These are phyloP conservation scores for Apiospora rasikravindrae DNA, from an alignment of 2,329 filamentous ascomycete genomes.

Conservation along the genomic window DNA sequence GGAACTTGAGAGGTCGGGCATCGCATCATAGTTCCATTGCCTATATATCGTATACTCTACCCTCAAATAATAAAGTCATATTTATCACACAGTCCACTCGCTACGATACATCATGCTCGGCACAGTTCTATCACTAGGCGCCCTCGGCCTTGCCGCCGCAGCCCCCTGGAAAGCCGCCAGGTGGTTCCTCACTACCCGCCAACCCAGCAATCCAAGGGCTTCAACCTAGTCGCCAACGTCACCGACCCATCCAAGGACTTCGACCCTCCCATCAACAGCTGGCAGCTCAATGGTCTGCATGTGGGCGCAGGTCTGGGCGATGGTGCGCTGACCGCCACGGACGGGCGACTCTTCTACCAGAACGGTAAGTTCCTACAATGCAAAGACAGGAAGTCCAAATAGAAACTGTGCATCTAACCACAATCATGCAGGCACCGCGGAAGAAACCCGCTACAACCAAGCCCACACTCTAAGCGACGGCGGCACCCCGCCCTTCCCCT, in stretches of 20 bases:
- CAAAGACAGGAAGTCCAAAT: too few relatives aligned
- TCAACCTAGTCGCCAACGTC: slow-evolving; percentile 52
- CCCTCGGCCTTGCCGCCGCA: slow-evolving; percentile 21
- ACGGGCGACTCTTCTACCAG: slow-evolving; percentile 51
- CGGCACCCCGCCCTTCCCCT: slow-evolving; percentile 45
- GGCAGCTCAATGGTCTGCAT: slow-evolving; percentile 48
- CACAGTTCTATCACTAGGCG: slow-evolving; percentile 6
- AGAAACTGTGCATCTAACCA: background rate
- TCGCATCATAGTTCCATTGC: background rate
- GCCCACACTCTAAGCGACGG: slow-evolving; percentile 48
- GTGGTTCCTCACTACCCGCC: slow-evolving; percentile 29
- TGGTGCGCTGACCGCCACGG: slow-evolving; percentile 41
- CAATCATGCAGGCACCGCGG: slow-evolving; percentile 36
- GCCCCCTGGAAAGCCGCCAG: slow-evolving; percentile 19
- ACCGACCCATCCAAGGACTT: slow-evolving; percentile 47
- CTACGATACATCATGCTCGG: slow-evolving; percentile 9
- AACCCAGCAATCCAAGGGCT: slow-evolving; percentile 35
- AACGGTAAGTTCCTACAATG: slow-evolving; percentile 42
- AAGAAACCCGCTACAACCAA: slow-evolving; percentile 37
- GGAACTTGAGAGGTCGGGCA: background rate
- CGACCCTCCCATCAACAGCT: slow-evolving; percentile 46
- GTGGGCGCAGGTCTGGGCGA: slow-evolving; percentile 47
- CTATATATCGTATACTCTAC: background rate
- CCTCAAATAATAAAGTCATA: background rate
- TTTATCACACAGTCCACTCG: background rate